Conservation (phyloP, 2,329 filamentous ascomycete genomes). For the Hypoxylon sp. region DNA sequence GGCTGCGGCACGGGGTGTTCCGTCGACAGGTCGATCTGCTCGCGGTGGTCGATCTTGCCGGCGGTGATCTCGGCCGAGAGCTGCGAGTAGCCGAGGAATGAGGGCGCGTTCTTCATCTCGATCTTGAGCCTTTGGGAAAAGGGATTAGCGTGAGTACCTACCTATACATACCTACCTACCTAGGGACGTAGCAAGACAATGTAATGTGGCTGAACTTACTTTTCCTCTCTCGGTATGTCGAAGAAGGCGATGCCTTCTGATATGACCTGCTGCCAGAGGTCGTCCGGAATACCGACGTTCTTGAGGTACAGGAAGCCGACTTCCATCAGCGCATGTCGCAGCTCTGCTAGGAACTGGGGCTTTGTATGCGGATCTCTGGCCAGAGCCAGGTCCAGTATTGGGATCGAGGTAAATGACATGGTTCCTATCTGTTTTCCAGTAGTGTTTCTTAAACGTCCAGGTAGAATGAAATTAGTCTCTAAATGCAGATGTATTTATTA, state of each 20-base stretch:
- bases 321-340: constrained; percentile 83
- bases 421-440: constrained; percentile 12
- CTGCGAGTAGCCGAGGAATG: constrained; percentile 78
- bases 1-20: constrained; percentile 77
- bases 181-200: background rate
- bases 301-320: constrained; percentile 91
- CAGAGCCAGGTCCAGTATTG: constrained; percentile 80
- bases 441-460: background rate
- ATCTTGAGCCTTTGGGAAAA: constrained; percentile 68
- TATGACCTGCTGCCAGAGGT: constrained; percentile 76
- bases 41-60: constrained; percentile 81
- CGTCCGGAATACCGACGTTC: constrained; percentile 80
- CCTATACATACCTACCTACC: background rate
- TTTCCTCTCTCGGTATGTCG: constrained; percentile 80
- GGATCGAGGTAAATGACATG: constrained; percentile 82
- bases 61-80: constrained; percentile 80
- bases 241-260: constrained; percentile 81
- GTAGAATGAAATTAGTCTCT: background rate
- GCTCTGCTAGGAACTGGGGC: constrained; percentile 76
- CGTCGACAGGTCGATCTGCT: constrained; percentile 89
- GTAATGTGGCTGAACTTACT: constrained; percentile 62
- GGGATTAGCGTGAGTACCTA: constrained; percentile 2
- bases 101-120: constrained; percentile 81
- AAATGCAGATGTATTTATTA: background rate
- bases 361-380: constrained; percentile 77